A percentile compares a stretch with the other conserved stretches of the same genome.
Conservation (phyloP, 208 protist species). For the Trichomonas vaginalis region DNA sequence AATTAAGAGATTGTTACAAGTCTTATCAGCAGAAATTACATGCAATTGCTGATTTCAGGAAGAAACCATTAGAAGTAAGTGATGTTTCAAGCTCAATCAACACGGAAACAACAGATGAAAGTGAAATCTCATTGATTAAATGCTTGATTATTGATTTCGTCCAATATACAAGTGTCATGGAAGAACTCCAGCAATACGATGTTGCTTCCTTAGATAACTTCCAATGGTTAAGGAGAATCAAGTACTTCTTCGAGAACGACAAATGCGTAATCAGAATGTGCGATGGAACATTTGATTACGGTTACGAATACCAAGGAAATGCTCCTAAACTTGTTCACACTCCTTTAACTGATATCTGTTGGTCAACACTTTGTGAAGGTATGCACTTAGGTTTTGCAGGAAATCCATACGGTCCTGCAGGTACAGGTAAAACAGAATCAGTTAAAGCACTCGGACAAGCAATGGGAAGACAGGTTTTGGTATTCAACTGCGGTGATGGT, state of each 20-base stretch:
- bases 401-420: slow-evolving; percentile 90
- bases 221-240: slow-evolving; percentile 84
- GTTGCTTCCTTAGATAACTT: slow-evolving; percentile 39
- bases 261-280: slow-evolving; percentile 70
- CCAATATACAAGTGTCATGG: not conserved
- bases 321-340: slow-evolving; percentile 88
- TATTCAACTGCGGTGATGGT: slow-evolving; percentile 98
- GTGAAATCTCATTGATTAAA: not conserved
- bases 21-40: not conserved
- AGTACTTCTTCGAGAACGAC: slow-evolving; percentile 61
- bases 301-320: slow-evolving; percentile 95
- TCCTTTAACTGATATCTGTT: slow-evolving; percentile 87
- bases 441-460: slow-evolving; percentile 86
- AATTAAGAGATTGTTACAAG: not conserved
- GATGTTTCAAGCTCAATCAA: not conserved
- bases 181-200: not conserved
- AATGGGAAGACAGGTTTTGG: slow-evolving; percentile 84
- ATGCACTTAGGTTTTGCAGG: slow-evolving; percentile 90
- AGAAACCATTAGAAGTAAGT: not conserved
- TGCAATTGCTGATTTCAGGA: not conserved
- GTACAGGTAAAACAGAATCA: slow-evolving; percentile 93
- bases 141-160: not conserved
- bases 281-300: slow-evolving; percentile 78
- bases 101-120: not conserved
- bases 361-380: slow-evolving; percentile 82